These are phyloP conservation scores for Globisporangium echinulatum DNA, from an alignment of 352 stramenopile genomes.

Conservation along the genomic window DNA sequence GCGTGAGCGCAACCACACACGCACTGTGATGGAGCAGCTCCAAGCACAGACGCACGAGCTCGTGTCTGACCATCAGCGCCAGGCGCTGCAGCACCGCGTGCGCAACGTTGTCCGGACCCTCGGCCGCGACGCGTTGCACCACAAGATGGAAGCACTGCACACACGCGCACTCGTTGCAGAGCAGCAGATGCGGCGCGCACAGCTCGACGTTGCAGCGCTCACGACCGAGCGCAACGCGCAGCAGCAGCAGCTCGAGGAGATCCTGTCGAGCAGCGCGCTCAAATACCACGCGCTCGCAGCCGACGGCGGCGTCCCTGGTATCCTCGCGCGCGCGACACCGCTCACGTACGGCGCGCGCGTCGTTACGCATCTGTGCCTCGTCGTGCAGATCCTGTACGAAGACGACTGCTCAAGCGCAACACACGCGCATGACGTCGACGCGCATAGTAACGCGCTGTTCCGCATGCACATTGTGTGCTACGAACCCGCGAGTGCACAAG, in stretches of 20 bases:
- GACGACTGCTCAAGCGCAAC: conserved; percentile 14
- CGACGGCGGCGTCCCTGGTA: conserved; percentile 42
- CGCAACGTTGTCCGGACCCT: conserved; percentile 51
- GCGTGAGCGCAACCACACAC: conserved; percentile 29
- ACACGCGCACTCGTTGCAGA: conserved; percentile 40
- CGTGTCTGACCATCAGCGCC: conserved; percentile 42
- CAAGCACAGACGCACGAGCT: conserved; percentile 36
- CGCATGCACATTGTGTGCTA: conserved; percentile 46
- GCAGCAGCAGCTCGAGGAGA: conserved; percentile 39
- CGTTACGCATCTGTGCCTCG: conserved; percentile 33
- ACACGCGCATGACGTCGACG: conserved; percentile 4
- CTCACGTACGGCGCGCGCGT: conserved; percentile 37
- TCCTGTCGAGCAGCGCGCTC: conserved; percentile 41
- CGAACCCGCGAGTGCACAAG: conserved; percentile 36
- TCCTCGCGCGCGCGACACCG: conserved; percentile 32
- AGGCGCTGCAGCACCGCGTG: conserved; percentile 44
- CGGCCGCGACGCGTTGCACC: conserved; percentile 50
- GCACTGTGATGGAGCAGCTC: conserved; percentile 39
- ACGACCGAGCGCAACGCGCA: conserved; percentile 27
- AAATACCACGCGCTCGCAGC: conserved; percentile 43
- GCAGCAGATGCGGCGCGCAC: conserved; percentile 42
- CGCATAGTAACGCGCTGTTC: conserved; percentile 23
- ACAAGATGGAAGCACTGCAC: conserved; percentile 59
- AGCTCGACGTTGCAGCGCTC: conserved; percentile 33
- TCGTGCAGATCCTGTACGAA: conserved; percentile 63